Percentiles rank a stretch among this genome's conserved stretches.
Conservation (phyloP, 2,329 filamentous ascomycete species). For the Scedosporium apiospermum region DNA sequence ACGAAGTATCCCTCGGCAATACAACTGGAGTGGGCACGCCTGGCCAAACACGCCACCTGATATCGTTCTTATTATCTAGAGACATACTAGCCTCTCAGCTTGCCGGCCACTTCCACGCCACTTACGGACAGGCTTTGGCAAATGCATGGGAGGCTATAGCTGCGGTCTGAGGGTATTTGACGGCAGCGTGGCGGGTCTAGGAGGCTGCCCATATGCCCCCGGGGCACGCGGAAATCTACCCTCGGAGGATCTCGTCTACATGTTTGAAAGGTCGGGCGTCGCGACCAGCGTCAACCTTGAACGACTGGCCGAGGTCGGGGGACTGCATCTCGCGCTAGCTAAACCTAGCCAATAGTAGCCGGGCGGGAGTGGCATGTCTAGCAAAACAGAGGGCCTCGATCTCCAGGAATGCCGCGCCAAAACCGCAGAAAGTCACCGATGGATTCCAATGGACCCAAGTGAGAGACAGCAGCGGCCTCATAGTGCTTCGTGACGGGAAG, state of each 20-base stretch:
- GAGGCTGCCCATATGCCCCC: slow-evolving; percentile 59
- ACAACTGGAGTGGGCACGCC: slow-evolving; percentile 54
- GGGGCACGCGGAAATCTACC: slow-evolving; percentile 59
- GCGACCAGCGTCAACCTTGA: slow-evolving; percentile 47
- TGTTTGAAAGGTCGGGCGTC: slow-evolving; percentile 39
- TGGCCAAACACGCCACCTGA: slow-evolving; percentile 51
- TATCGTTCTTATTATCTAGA: slow-evolving; percentile 55
- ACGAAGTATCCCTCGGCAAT: slow-evolving; percentile 58
- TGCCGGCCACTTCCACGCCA: too few relatives aligned
- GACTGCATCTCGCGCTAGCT: slow-evolving; percentile 32
- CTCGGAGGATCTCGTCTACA: slow-evolving; percentile 15
- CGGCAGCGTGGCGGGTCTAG: slow-evolving; percentile 54
- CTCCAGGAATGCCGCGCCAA: not conserved
- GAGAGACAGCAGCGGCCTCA: slow-evolving; percentile 12
- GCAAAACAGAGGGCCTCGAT: slow-evolving; percentile 8
- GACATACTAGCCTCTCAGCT: too few relatives aligned
- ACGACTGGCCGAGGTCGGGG: slow-evolving; percentile 43
- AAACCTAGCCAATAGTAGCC: slow-evolving; percentile 40
- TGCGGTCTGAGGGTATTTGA: slow-evolving; percentile 58
- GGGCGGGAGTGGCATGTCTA: slow-evolving; percentile 32
- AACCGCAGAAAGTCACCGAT: not conserved
- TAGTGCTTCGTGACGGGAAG: slow-evolving; percentile 19
- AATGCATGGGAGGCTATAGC: slow-evolving; percentile 56
- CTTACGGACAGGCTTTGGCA: slow-evolving; percentile 58
- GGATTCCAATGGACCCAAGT: slow-evolving; percentile 6